Evolutionary conservation across 805 yeast species (phyloP).

Genomic region (Zygosaccharomyces lentus): DNA sequence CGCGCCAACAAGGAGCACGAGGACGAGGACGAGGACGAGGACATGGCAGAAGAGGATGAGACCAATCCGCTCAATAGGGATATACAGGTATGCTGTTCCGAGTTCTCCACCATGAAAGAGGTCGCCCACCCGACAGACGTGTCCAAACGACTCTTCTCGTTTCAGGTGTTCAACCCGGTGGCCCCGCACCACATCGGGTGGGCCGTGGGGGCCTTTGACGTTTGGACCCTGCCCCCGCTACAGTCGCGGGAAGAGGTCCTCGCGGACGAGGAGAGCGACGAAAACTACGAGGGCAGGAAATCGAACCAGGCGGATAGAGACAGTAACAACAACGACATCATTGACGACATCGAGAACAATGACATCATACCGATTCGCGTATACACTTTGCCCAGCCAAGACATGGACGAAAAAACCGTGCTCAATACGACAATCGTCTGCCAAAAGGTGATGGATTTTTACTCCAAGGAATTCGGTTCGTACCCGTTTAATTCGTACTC

Average conservation of each 20-base stretch:
- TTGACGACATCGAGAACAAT: constrained; percentile 37
- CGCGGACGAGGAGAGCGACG: constrained; percentile 35
- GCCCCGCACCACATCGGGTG: constrained; percentile 95
- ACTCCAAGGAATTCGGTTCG: constrained; percentile 84
- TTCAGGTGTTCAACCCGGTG: constrained; percentile 74
- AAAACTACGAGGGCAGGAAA: constrained; percentile 37
- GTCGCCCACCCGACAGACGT: constrained; percentile 71
- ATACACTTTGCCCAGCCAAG: constrained; percentile 59
- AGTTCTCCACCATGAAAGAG: constrained; percentile 59
- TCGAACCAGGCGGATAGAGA: constrained; percentile 15
- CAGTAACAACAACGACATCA: constrained; percentile 20
- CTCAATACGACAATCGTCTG: constrained; percentile 74
- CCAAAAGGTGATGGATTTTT: constrained; percentile 75
- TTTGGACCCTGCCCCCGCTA: constrained; percentile 35
- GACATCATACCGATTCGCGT: constrained; percentile 53
- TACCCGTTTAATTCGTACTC: constrained; percentile 85
- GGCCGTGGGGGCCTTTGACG: constrained; percentile 85
- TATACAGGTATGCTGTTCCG: constrained; percentile 65
- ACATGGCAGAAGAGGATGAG: constrained; percentile 33
- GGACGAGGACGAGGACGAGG: constrained; percentile 32
- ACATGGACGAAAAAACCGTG: constrained; percentile 40
- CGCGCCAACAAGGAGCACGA: constrained; percentile 27
- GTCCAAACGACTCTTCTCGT: constrained; percentile 68
- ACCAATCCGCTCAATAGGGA: constrained; percentile 39
- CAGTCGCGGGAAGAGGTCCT: constrained; percentile 15